A percentile compares a stretch with the other conserved stretches of the same genome.
These are phyloP conservation scores for Ogataea nitratoaversa DNA, from an alignment of 805 yeast species.

Conservation along the genomic window DNA sequence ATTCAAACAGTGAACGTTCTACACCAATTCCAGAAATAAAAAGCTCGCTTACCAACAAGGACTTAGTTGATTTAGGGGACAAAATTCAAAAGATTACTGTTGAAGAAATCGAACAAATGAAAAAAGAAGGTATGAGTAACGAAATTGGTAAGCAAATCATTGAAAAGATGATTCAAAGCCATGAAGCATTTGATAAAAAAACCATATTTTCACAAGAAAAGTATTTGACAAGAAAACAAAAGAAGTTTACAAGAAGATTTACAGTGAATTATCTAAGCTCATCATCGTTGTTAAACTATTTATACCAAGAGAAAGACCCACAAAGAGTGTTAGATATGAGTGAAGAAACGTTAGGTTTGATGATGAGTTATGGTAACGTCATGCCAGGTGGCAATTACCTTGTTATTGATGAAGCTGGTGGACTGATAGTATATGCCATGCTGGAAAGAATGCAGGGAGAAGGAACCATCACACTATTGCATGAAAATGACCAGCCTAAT, in stretches of 20 bases:
- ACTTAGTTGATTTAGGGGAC: slow-evolving; percentile 63
- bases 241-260: slow-evolving; percentile 82
- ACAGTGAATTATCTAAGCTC: slow-evolving; percentile 74
- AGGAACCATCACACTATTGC: slow-evolving; percentile 63
- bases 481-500: slow-evolving; percentile 93
- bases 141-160: slow-evolving; percentile 73
- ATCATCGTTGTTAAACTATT: slow-evolving; percentile 63
- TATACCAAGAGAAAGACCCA: slow-evolving; percentile 71
- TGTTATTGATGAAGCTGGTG: slow-evolving; percentile 92
- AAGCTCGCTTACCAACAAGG: slow-evolving; percentile 59
- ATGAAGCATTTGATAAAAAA: slow-evolving; percentile 82
- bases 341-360: slow-evolving; percentile 74
- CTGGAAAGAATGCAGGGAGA: slow-evolving; percentile 87
- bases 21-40: slow-evolving; percentile 22
- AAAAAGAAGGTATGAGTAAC: slow-evolving; percentile 60
- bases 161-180: slow-evolving; percentile 75
- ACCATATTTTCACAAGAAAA: slow-evolving; percentile 89
- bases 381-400: slow-evolving; percentile 87
- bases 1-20: slow-evolving; percentile 16
- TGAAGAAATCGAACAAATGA: slow-evolving; percentile 82
- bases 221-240: slow-evolving; percentile 86
- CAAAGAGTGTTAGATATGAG: slow-evolving; percentile 73
- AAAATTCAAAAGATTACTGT: slow-evolving; percentile 67
- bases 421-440: slow-evolving; percentile 78
- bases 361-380: slow-evolving; percentile 75